Base-by-base conservation (phyloP, 805 yeast genomes). In the Yamadazyma tumulicola region DNA sequence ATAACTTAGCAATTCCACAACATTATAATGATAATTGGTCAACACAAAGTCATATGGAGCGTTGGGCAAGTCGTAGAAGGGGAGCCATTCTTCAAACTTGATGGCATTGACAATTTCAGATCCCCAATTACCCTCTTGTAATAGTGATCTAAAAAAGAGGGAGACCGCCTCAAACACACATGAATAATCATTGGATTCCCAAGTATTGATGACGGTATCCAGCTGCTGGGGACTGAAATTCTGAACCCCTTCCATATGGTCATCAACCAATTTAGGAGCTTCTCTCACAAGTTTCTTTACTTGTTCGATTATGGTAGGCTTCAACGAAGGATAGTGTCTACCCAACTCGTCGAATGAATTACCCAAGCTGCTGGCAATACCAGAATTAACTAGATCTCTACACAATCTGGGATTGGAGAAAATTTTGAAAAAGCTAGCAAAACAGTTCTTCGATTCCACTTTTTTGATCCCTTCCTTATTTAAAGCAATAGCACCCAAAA, bases 401-500 rank as follows among this genome's bases (percentile, higher is more conserved):
- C 86, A 78, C 41, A 66, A 62, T 4, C 67, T 64, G 1, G 67
- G 55, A 29, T 71, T 59, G 29, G 63, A 61, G 45, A 86, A 77
- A 1, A 76, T 59, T 11, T 45, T 61, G 61, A 75, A 81, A 58
- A 52, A 81, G 32, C 39, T 61, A 34, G 41, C 55, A 39, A 64
- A 62, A n/a, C 68, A 54, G 1, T 58, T 41, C 3, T 57, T 47
- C 4, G 61, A 61, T 8, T 75, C 57, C 1, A 88, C 76, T 38
- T 73, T 69, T 22, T 69, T 55, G 38, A 85, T 54, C 0, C 96
- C 97, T 7, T 76, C 81, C 32, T 69, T 74, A 47, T 84, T 88
- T 49, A 89, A 70, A 26, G 91, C 79, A 20, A 89, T 66, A 0
- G 97, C 96, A 10, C 93, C 93, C 28, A 89, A 67, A 1, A 81